A percentile compares a stretch with the other conserved stretches of the same genome.
Conservation (phyloP, 331 rosid species). For the Cydonia oblonga region DNA sequence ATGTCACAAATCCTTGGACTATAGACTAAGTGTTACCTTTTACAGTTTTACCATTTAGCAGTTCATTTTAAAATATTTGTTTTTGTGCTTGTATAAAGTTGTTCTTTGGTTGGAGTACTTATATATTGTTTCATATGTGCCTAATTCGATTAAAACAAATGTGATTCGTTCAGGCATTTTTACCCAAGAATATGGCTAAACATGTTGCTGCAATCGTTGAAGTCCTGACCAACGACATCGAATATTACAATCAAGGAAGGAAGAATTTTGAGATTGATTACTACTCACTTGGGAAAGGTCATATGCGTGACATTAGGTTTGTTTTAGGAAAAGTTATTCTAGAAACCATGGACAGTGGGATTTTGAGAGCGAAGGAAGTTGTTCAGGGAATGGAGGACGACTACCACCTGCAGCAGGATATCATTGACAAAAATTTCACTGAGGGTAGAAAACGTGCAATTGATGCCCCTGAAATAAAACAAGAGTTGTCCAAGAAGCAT, state of each 20-base stretch:
- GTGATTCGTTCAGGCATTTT: slow-evolving; percentile 45
- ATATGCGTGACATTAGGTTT: slow-evolving; percentile 45
- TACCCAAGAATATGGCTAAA: slow-evolving; percentile 41
- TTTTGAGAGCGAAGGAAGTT: slow-evolving; percentile 19
- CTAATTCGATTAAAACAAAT: too few species aligned
- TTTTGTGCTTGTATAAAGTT: not conserved
- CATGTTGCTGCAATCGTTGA: slow-evolving; percentile 39
- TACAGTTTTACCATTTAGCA: not conserved
- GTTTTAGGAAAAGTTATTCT: slow-evolving; percentile 66
- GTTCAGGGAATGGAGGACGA: slow-evolving; percentile 24
- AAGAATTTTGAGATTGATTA: slow-evolving; percentile 42
- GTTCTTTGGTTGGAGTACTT: not conserved
- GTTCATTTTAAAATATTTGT: not conserved
- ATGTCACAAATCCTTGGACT: not conserved
- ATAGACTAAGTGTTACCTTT: not conserved
- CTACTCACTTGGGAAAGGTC: slow-evolving; percentile 38
- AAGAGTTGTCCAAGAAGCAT: slow-evolving; percentile 23
- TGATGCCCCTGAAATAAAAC: slow-evolving; percentile 15
- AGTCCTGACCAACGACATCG: slow-evolving; percentile 25
- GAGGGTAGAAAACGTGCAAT: slow-evolving; percentile 11
- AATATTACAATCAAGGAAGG: slow-evolving; percentile 32
- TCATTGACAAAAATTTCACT: slow-evolving; percentile 13
- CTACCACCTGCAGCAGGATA: slow-evolving; percentile 12
- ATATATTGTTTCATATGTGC: slow-evolving; percentile 8
- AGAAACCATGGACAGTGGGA: slow-evolving; percentile 48